Base-by-base conservation (phyloP, 345 rosid genomes). In the Boechera divaricarpa region DNA sequence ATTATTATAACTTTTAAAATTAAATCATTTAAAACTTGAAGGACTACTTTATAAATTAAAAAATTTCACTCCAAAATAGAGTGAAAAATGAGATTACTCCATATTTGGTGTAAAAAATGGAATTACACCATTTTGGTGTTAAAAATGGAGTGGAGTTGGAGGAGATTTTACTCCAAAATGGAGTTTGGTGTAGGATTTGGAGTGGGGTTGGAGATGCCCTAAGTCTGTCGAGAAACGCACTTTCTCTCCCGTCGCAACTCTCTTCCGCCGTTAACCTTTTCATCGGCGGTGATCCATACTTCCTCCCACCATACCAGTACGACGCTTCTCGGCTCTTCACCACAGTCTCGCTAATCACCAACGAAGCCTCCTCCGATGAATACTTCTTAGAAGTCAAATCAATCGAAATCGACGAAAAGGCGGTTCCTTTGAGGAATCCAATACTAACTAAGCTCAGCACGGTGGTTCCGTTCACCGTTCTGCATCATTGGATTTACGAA, bases 381-480 rank as follows among this genome's bases (percentile, higher is more conserved):
- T 86, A 86, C 28, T 86, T 77, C 76, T 72, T 86, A 1, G 62
- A 75, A 56, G 11, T 39, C 77, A 29, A 62, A 28, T 28, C 59
- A 55, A 55, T 79, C 10, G 57, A 67, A 39, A 70, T 89, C 54
- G 80, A 78, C 12, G 84, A 69, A 21, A 77, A 83, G 24, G 24
- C 57, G 6, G 64, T 87, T 9, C 67, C 63, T 11, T 39, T 87
- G 9, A 81, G 81, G 21, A 33, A 69, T 21, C 24, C 24, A 21
- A 21, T 85, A 49, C 61, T 86, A 10, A 26, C 74, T 4, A 86
- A 82, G 69, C 63, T 88, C 65, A 85, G 88, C 82, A 77, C 88
- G 2, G 68, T 74, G 0, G 29, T 29, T 24, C 85, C 84, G 0
- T 83, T 82, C 78, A 75, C 87, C 2, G 66, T 73, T 8, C 4